Evolutionary conservation across 257 asterid genomes (phyloP).

Genomic region (Lithospermum erythrorhizon): DNA sequence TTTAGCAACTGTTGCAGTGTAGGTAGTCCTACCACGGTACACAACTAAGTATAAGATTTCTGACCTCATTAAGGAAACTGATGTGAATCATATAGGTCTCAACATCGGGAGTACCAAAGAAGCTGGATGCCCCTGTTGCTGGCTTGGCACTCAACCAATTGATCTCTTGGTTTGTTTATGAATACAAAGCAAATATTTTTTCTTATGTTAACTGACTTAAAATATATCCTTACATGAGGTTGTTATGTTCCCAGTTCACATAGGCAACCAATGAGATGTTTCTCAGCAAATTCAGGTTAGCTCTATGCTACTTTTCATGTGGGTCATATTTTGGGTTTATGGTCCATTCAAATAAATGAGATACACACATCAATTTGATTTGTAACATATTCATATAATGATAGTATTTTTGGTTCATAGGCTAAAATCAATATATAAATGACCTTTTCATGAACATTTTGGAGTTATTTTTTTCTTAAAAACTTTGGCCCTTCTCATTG

Average conservation of each 20-base stretch:
- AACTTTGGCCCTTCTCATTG: too few species aligned
- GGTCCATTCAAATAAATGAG: too few species aligned
- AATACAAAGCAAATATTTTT: constrained; percentile 4
- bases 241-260: constrained; percentile 30
- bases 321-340: neutral
- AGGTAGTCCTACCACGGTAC: constrained; percentile 27
- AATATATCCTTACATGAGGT: constrained; percentile 3
- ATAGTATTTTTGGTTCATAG: too few species aligned
- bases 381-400: too few species aligned
- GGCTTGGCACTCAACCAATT: constrained; percentile 35
- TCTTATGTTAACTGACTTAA: neutral
- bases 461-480: too few species aligned
- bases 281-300: constrained; percentile 66
- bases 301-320: constrained; percentile 3
- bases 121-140: constrained; percentile 21
- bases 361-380: too few species aligned
- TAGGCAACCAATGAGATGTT: constrained; percentile 27
- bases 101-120: constrained; percentile 21
- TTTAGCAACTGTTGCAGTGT: constrained; percentile 19
- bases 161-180: constrained; percentile 30
- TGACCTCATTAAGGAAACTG: constrained; percentile 8
- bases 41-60: neutral
- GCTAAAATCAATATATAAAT: too few species aligned
- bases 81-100: constrained; percentile 35
- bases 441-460: too few species aligned